A percentile compares a stretch with the other conserved stretches of the same genome.
Evolutionary conservation across 2,329 filamentous ascomycete genomes (phyloP).

Genomic region (Magnaporthiopsis rhizophila): DNA sequence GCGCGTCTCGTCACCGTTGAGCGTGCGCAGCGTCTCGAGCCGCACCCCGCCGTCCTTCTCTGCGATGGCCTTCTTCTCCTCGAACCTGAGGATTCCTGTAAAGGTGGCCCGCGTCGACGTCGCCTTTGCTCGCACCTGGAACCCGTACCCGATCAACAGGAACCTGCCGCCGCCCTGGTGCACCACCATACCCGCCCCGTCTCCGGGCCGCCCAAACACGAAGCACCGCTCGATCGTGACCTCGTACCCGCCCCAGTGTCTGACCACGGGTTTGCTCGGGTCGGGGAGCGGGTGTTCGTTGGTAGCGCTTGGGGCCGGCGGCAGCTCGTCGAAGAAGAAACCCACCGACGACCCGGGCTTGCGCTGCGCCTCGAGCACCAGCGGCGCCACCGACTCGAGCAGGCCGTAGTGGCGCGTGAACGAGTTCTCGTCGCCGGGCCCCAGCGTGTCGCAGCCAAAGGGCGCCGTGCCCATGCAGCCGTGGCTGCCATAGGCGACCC

Average conservation of each 20-base stretch:
- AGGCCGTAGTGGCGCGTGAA: constrained; percentile 29
- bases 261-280: constrained; percentile 18
- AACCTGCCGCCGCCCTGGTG: constrained; percentile 27
- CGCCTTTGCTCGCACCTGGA: constrained; percentile 18
- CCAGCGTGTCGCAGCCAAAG: constrained; percentile 24
- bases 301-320: neutral
- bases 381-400: constrained; percentile 14
- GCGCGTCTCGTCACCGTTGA: constrained; percentile 34
- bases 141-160: constrained; percentile 27
- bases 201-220: constrained; percentile 30
- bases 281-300: neutral
- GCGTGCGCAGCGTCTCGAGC: constrained; percentile 22
- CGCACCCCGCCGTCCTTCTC: constrained; percentile 4
- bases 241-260: constrained; percentile 21
- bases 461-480: constrained; percentile 23
- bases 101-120: constrained; percentile 22
- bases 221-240: constrained; percentile 27
- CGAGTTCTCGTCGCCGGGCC: constrained; percentile 12
- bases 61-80: constrained; percentile 23
- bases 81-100: constrained; percentile 26
- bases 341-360: constrained; percentile 22
- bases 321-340: constrained; percentile 22
- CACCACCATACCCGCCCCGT: constrained; percentile 30
- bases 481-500: constrained; percentile 27
- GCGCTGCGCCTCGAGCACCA: constrained; percentile 27